Percentiles rank a stretch among this genome's conserved stretches.
Conservation (phyloP, 129 eudicot species). For the Flaveria sonorensis region DNA sequence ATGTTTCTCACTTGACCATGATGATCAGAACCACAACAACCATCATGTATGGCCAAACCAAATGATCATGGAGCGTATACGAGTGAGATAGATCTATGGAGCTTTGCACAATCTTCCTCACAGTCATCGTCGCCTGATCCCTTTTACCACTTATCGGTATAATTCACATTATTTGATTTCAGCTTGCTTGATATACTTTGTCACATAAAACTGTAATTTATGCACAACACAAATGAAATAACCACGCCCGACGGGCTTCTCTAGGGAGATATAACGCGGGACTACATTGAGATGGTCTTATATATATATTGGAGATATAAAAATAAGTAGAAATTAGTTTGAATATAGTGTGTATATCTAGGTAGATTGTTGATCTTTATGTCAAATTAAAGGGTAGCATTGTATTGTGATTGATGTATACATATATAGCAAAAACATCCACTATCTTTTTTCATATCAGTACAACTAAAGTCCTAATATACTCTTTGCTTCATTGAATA, state of each 20-base stretch:
- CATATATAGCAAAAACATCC: constrained; percentile 17
- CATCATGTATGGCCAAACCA: constrained; percentile 28
- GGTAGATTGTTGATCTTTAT: constrained; percentile 26
- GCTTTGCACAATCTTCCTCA: constrained; percentile 51
- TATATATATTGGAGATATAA: constrained; percentile 16
- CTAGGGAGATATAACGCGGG: too few species aligned
- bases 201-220: neutral
- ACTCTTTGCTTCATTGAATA: constrained; percentile 19
- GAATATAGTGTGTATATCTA: constrained; percentile 25
- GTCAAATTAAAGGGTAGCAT: constrained; percentile 6
- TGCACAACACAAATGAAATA: constrained; percentile 16
- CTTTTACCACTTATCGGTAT: constrained; percentile 55
- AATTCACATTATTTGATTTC: constrained; percentile 18
- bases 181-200: constrained; percentile 14
- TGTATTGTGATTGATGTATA: constrained; percentile 37
- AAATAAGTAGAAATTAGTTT: neutral
- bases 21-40: constrained; percentile 25
- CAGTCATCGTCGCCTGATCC: constrained; percentile 53
- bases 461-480: constrained; percentile 19
- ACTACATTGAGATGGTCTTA: neutral
- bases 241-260: neutral
- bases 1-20: constrained; percentile 38
- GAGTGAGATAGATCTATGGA: constrained; percentile 49
- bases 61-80: constrained; percentile 27
- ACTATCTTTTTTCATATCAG: constrained; percentile 10